phyloP scores from a whole-genome alignment of 208 protist species.

The Trichomonas vaginalis region DNA sequence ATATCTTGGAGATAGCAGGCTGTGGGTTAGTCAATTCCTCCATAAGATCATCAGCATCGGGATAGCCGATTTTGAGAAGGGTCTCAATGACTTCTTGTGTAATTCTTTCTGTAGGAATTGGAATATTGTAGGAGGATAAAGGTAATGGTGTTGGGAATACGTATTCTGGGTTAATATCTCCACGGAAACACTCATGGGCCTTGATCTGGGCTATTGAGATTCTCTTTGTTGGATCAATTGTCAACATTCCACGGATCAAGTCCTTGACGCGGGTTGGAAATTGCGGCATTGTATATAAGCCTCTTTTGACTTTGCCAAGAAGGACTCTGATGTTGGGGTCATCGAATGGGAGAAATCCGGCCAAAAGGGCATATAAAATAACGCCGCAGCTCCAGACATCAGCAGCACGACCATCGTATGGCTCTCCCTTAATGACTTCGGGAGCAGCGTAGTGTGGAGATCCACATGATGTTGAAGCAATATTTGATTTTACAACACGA shows the following conservation, averaged over 20 bases:
- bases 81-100: neutral
- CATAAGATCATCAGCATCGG: neutral
- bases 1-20: neutral
- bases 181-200: neutral
- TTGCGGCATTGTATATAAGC: neutral
- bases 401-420: neutral
- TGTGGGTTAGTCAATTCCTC: neutral
- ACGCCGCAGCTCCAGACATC: neutral
- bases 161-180: neutral
- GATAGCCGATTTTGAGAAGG: neutral
- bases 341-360: neutral
- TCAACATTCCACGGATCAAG: neutral
- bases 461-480: neutral
- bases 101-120: neutral
- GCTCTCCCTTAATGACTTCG: neutral
- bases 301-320: neutral
- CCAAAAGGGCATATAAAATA: neutral
- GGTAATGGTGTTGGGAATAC: neutral
- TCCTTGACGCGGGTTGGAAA: neutral
- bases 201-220: neutral
- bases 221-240: neutral
- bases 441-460: neutral
- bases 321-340: neutral
- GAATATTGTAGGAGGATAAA: too few species aligned
- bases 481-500: neutral